Evolutionary conservation across 2,329 filamentous ascomycete genomes (phyloP).

Genomic region (Hypoxylon sp.): DNA sequence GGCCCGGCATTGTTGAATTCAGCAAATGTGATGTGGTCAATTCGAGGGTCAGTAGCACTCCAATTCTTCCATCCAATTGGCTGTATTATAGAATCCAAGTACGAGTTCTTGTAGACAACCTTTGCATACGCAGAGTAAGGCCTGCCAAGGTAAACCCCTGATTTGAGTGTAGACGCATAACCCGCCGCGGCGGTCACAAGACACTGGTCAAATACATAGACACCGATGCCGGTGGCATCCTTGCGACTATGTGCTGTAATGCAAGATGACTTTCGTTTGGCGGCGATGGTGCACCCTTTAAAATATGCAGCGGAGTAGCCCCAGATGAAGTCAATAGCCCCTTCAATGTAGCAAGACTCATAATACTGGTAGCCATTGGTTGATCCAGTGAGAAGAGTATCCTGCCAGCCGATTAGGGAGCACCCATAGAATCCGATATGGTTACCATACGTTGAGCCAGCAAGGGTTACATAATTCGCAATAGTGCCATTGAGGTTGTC

Average conservation of each 20-base stretch:
- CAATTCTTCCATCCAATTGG: constrained; percentile 25
- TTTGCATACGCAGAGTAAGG: constrained; percentile 23
- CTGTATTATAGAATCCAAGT: constrained; percentile 19
- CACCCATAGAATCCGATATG: constrained; percentile 27
- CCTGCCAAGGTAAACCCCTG: constrained; percentile 22
- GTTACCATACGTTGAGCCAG: constrained; percentile 16
- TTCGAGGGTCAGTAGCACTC: constrained; percentile 15
- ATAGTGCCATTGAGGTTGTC: constrained; percentile 16
- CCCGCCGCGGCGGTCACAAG: constrained; percentile 11
- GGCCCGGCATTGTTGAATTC: constrained; percentile 22
- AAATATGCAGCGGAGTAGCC: constrained; percentile 19
- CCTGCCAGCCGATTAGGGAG: constrained; percentile 20
- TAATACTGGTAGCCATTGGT: constrained; percentile 24
- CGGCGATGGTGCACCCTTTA: constrained; percentile 21
- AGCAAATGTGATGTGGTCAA: constrained; percentile 17
- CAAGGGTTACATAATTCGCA: constrained; percentile 19
- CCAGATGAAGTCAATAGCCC: constrained; percentile 27
- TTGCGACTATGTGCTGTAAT: constrained; percentile 26
- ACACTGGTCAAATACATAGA: constrained; percentile 24
- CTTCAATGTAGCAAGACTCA: constrained; percentile 26
- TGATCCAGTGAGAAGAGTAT: constrained; percentile 23
- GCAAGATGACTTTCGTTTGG: constrained; percentile 11
- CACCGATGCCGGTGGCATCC: background rate
- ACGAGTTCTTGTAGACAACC: constrained; percentile 20
- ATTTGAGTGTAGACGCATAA: constrained; percentile 12